Conservation (phyloP, 352 stramenopile genomes). For the Phytophthora multivora region DNA sequence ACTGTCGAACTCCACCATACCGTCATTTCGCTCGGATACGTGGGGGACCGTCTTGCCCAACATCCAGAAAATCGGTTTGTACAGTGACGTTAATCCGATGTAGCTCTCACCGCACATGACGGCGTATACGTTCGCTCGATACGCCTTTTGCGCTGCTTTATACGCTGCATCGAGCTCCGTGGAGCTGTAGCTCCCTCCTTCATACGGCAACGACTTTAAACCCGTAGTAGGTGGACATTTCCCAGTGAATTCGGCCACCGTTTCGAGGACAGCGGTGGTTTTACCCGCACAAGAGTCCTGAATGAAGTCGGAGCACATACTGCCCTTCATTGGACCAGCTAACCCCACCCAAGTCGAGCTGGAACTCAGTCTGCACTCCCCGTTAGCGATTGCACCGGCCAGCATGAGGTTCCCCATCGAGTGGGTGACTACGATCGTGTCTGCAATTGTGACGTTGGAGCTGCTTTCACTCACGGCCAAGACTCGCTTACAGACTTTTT, state of each 20-base stretch:
- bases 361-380: slow-evolving; percentile 38
- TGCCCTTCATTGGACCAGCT: slow-evolving; percentile 40
- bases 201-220: slow-evolving; percentile 33
- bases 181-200: slow-evolving; percentile 25
- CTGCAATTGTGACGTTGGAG: slow-evolving; percentile 13
- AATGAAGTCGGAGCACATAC: slow-evolving; percentile 45
- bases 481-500: slow-evolving; percentile 32
- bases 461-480: slow-evolving; percentile 26
- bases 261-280: slow-evolving; percentile 22
- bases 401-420: slow-evolving; percentile 48
- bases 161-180: slow-evolving; percentile 21
- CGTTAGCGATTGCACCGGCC: slow-evolving; percentile 33
- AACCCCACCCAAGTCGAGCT: slow-evolving; percentile 39
- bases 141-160: slow-evolving; percentile 19
- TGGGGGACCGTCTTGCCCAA: slow-evolving; percentile 17
- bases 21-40: slow-evolving; percentile 27
- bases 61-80: slow-evolving; percentile 20
- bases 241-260: slow-evolving; percentile 31
- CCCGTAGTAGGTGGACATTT: slow-evolving; percentile 30
- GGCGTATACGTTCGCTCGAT: slow-evolving; percentile 32
- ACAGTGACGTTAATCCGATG: slow-evolving; percentile 26
- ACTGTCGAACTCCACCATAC: slow-evolving; percentile 30
- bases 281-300: slow-evolving; percentile 33
- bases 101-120: slow-evolving; percentile 33
- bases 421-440: slow-evolving; percentile 42